These are phyloP conservation scores for Acanthamoeba healyi DNA, from an alignment of 208 protist species.

Conservation along the genomic window DNA sequence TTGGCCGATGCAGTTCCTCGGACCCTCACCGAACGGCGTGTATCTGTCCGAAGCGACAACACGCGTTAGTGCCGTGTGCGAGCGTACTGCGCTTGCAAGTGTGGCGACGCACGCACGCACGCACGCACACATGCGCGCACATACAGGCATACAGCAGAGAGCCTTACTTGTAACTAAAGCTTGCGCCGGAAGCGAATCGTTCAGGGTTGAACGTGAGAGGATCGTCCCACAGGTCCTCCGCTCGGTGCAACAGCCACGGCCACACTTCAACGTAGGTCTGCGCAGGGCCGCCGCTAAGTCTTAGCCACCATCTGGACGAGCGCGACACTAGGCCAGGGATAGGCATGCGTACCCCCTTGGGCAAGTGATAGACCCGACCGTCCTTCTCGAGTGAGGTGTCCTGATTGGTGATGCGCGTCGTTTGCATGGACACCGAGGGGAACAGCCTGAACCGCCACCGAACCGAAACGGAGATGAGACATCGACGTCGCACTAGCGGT, in stretches of 20 bases:
- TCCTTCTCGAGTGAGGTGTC: constrained; percentile 13
- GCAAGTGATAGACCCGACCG: constrained; percentile 9
- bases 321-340: not conserved
- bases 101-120: too few relatives aligned
- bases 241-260: constrained; percentile 60
- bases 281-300: not conserved
- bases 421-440: constrained; percentile 60
- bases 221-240: constrained; percentile 42
- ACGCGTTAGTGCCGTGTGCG: not conserved
- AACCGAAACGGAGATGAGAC: too few relatives aligned
- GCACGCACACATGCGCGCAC: too few relatives aligned
- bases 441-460: not conserved
- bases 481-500: not conserved
- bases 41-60: not conserved
- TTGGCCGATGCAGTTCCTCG: constrained; percentile 68
- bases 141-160: not conserved
- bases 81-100: not conserved
- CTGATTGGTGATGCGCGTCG: constrained; percentile 57
- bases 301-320: too few relatives aligned
- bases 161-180: not conserved
- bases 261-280: constrained; percentile 46
- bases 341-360: constrained; percentile 35
- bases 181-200: not conserved
- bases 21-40: constrained; percentile 37
- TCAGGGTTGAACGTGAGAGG: constrained; percentile 27